Conservation (phyloP, 371 early-diverging fungal species). For the Rhizopus delemar region DNA sequence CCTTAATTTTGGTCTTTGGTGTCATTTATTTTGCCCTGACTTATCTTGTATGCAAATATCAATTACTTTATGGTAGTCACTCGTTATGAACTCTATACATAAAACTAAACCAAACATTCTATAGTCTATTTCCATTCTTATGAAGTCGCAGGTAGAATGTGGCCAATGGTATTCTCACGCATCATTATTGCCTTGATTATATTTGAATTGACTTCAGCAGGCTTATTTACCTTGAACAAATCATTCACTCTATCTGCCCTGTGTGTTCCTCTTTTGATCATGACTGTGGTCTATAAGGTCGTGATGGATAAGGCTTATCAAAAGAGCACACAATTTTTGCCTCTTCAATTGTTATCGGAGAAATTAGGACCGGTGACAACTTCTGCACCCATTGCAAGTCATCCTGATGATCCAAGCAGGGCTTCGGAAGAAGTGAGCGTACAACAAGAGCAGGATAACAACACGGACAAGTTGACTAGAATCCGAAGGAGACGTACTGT, state of each 20-base stretch:
- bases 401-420: background rate
- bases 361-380: constrained; percentile 43
- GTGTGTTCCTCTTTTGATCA: constrained; percentile 50
- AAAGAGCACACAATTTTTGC: constrained; percentile 53
- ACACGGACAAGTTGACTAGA: background rate
- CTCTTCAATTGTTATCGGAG: constrained; percentile 46
- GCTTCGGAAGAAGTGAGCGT: background rate
- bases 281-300: constrained; percentile 58
- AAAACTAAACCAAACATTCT: background rate
- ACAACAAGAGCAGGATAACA: background rate
- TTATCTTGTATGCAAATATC: constrained; percentile 78
- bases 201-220: constrained; percentile 79
- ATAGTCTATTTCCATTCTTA: constrained; percentile 75
- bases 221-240: constrained; percentile 67
- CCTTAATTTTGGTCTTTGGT: constrained; percentile 75
- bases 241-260: constrained; percentile 51
- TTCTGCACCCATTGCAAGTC: constrained; percentile 3
- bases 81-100: background rate
- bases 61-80: constrained; percentile 60
- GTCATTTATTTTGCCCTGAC: constrained; percentile 73
- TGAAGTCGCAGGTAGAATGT: constrained; percentile 78
- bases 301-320: constrained; percentile 61
- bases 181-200: constrained; percentile 72
- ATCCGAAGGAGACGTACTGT: constrained; percentile 42
- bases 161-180: constrained; percentile 73